A percentile compares a stretch with the other conserved stretches of the same genome.
Conservation (phyloP, 768 basidiomycete genomes). For the Dacryopinax primogenitus region DNA sequence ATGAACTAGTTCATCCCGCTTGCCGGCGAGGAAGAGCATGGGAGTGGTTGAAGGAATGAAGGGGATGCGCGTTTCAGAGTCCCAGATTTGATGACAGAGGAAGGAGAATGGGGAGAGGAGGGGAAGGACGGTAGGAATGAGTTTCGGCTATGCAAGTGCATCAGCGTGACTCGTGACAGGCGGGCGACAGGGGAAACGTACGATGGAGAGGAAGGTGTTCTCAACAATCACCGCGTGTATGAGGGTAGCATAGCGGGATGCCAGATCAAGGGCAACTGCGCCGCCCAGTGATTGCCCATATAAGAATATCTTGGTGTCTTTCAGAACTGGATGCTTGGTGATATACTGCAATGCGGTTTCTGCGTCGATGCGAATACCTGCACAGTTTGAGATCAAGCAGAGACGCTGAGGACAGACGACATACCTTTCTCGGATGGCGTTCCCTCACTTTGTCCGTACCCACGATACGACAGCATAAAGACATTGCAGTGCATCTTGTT, state of each 20-base stretch:
- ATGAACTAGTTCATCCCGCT: conserved; percentile 58
- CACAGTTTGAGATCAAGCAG: not conserved
- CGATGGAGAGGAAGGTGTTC: conserved; percentile 81
- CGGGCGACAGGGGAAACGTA: conserved; percentile 11
- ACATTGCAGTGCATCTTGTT: conserved; percentile 81
- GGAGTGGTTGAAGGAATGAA: conserved; percentile 34
- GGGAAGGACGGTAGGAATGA: conserved; percentile 73
- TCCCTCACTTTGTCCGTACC: conserved; percentile 87
- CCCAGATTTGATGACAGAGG: conserved; percentile 81
- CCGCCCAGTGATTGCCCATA: conserved; percentile 48
- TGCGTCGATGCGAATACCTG: not conserved
- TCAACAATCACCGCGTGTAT: conserved; percentile 73
- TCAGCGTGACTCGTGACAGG: not conserved
- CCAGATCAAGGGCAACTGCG: conserved; percentile 81
- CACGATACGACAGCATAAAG: conserved; percentile 85
- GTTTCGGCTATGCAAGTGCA: conserved; percentile 35
- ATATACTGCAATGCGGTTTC: conserved; percentile 11
- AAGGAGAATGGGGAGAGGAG: conserved; percentile 57
- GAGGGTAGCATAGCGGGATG: conserved; percentile 60
- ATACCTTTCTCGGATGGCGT: conserved; percentile 71
- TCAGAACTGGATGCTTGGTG: conserved; percentile 9
- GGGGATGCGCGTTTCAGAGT: conserved; percentile 53
- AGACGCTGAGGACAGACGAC: conserved; percentile 9
- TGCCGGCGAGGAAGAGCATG: conserved; percentile 71
- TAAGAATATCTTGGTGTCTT: conserved; percentile 10